Base-by-base conservation (phyloP, 75 land plant species). In the Gnetum montanum region DNA sequence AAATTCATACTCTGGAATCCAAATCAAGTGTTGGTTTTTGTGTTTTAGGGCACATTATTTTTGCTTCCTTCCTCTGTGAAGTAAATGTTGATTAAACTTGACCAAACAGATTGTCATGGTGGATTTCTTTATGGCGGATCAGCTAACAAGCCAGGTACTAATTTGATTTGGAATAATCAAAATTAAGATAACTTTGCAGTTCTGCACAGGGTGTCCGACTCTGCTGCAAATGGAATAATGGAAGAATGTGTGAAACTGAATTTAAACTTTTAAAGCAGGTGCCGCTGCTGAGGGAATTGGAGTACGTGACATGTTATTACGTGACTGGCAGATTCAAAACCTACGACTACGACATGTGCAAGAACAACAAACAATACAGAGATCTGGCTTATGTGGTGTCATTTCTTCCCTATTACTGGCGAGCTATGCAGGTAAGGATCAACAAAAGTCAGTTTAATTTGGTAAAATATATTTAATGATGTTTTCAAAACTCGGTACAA, bases 91-190 rank as follows among this genome's bases (percentile, higher is more conserved):
- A n/a, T n/a, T n/a, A n/a, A n/a, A n/a, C n/a, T n/a, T n/a, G n/a
- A n/a, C n/a, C n/a, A n/a, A 51, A 57, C 71, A 87, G 93, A 96
- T 94, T 28, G 78, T 85, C 16, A 76, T 94, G 87, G 85, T 88
- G 19, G 98, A 94, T 52, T 94, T 94, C 66, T 94, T 94, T 76
- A 79, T 94, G 70, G 98, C 90, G 33, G 98, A 94, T 71, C 98
- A 94, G 48, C 80, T 94, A 16, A 90, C 96, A 46, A 94, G 98
- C 61, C 96, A 94, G 87, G 98, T 93, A 56, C 3, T 13, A 29
- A 3, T 38, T 28, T 20, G 16, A 16, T 6, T 19, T n/a, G 2
- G 30, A 34, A 37, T 20, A 6, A 18, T 18, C n/a, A 43, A 51
- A 19, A 47, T 28, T n/a, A n/a, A n/a, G n/a, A n/a, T n/a, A n/a